phyloP scores from a whole-genome alignment of 1,284 basidiomycete genomes.

The Blastosporella zonata region DNA sequence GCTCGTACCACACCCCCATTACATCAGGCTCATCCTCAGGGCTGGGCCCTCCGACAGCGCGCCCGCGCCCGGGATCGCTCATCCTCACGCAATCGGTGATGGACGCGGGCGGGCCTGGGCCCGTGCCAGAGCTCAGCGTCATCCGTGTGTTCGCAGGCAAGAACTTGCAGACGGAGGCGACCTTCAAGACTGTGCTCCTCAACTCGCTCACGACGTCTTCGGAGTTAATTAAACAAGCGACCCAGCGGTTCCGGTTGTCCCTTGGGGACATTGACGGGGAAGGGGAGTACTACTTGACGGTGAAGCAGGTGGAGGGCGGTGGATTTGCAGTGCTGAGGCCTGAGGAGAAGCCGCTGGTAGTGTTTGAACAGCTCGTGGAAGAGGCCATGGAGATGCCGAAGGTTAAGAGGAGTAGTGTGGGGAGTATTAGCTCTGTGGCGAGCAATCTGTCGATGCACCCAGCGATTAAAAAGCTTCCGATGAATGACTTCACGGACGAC shows the following conservation, averaged over 20 bases:
- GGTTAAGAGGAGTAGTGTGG: conserved; percentile 89
- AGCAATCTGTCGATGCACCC: conserved; percentile 93
- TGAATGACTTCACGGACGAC: conserved; percentile 98
- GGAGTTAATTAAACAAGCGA: conserved; percentile 87
- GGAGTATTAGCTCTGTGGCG: conserved; percentile 88
- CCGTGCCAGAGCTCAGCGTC: conserved; percentile 87
- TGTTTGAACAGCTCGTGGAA: conserved; percentile 84
- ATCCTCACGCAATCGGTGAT: conserved; percentile 59
- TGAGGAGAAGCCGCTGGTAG: conserved; percentile 77
- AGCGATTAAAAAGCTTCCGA: conserved; percentile 87
- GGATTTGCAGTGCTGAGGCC: conserved; percentile 72
- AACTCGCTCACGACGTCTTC: conserved; percentile 81
- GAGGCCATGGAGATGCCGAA: conserved; percentile 78
- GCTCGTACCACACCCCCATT: conserved; percentile 37
- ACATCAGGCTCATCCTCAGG: conserved; percentile 30
- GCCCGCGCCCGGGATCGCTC: conserved; percentile 66
- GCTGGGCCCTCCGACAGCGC: conserved; percentile 49
- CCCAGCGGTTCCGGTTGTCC: conserved; percentile 87
- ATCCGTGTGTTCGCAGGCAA: conserved; percentile 94
- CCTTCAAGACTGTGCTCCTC: conserved; percentile 96
- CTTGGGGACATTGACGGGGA: conserved; percentile 60
- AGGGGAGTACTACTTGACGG: conserved; percentile 82
- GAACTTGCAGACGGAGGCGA: conserved; percentile 85
- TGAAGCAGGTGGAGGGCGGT: conserved; percentile 85
- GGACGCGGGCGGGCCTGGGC: conserved; percentile 57